These are phyloP conservation scores for Dothidotthia symphoricarpi DNA, from an alignment of 2,329 filamentous ascomycete species.

Conservation along the genomic window DNA sequence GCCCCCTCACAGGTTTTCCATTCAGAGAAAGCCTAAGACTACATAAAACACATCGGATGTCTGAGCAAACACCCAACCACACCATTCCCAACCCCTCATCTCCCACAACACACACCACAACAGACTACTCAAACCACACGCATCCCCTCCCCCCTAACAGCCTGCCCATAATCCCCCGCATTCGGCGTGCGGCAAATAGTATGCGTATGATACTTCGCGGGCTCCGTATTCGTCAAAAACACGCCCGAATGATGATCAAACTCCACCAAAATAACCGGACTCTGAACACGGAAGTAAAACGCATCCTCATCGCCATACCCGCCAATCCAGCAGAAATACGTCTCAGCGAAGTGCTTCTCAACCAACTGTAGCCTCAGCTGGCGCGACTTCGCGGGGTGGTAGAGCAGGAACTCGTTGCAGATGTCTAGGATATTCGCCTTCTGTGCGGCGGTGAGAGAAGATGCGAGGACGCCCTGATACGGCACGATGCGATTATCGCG, in stretches of 20 bases:
- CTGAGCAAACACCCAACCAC: too few relatives aligned
- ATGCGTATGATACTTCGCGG: slow-evolving; percentile 77
- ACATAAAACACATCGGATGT: too few relatives aligned
- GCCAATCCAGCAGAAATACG: slow-evolving; percentile 79
- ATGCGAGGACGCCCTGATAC: slow-evolving; percentile 63
- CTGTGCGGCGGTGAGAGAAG: slow-evolving; percentile 50
- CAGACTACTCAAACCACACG: slow-evolving; percentile 10
- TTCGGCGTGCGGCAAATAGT: slow-evolving; percentile 72
- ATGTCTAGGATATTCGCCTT: slow-evolving; percentile 58
- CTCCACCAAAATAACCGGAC: slow-evolving; percentile 70
- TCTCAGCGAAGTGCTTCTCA: slow-evolving; percentile 61
- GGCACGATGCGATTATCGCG: slow-evolving; percentile 75
- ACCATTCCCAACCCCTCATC: too few relatives aligned
- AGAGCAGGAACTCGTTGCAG: slow-evolving; percentile 64
- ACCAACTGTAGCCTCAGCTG: slow-evolving; percentile 56
- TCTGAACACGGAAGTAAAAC: slow-evolving; percentile 78
- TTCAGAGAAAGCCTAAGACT: too few relatives aligned
- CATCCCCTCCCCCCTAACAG: slow-evolving; percentile 39
- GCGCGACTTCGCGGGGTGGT: slow-evolving; percentile 60
- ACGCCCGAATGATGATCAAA: slow-evolving; percentile 80
- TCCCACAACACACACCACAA: neutral
- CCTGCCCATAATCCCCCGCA: slow-evolving; percentile 70
- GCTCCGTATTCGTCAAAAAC: slow-evolving; percentile 70
- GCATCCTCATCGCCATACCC: slow-evolving; percentile 64
- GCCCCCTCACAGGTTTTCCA: too few relatives aligned